Evolutionary conservation across 1,139 yeast species (phyloP).

Genomic region (Kazachstania sp.): DNA sequence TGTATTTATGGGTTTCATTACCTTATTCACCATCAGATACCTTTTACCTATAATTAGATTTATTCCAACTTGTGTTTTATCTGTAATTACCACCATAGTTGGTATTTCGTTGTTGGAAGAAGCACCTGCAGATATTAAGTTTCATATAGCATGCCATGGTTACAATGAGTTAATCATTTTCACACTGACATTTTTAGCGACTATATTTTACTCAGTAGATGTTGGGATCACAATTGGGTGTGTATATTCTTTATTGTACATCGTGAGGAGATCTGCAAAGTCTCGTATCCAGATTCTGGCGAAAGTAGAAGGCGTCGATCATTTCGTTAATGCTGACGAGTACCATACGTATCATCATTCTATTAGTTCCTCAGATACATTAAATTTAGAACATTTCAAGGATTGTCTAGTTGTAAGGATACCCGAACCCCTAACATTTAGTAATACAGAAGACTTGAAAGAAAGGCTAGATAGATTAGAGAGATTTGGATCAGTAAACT

Average conservation of each 20-base stretch:
- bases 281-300: slow-evolving; percentile 88
- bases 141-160: slow-evolving; percentile 69
- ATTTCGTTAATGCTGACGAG: slow-evolving; percentile 71
- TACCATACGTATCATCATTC: slow-evolving; percentile 16
- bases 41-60: slow-evolving; percentile 58
- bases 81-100: slow-evolving; percentile 73
- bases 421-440: slow-evolving; percentile 89
- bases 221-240: slow-evolving; percentile 85
- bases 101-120: slow-evolving; percentile 78
- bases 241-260: slow-evolving; percentile 67
- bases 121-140: slow-evolving; percentile 69
- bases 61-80: slow-evolving; percentile 73
- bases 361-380: slow-evolving; percentile 5
- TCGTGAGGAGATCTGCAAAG: slow-evolving; percentile 74
- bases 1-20: slow-evolving; percentile 64
- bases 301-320: slow-evolving; percentile 67
- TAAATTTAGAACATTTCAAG: slow-evolving; percentile 58
- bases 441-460: slow-evolving; percentile 78
- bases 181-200: slow-evolving; percentile 58
- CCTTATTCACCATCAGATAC: slow-evolving; percentile 56
- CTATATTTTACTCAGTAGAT: slow-evolving; percentile 78
- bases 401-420: slow-evolving; percentile 81
- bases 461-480: slow-evolving; percentile 71
- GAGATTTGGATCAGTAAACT: slow-evolving; percentile 70
- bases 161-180: slow-evolving; percentile 72